Evolutionary conservation across 2,329 filamentous ascomycete genomes (phyloP), one percentile per base, ranked within the genome.

Genomic region (Fusarium coffeatum): DNA sequence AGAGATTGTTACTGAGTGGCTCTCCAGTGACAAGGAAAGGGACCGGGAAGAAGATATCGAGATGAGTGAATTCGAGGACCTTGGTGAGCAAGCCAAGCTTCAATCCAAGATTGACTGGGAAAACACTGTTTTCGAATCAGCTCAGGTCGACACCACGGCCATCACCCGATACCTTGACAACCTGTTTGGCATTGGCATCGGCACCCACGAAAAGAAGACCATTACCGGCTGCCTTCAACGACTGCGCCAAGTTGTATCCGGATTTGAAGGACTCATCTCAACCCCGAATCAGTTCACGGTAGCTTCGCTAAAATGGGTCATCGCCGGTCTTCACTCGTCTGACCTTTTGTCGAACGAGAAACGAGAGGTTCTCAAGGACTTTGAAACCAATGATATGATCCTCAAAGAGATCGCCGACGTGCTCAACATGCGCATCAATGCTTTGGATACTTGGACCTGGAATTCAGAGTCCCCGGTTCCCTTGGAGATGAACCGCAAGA

Each of bases 351-450:
- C 81, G 1, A 72, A 83, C 27, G 81, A 82, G 58, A 81, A 82
- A 45, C 73, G 80, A 4, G 79, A 79, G 60, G 79, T 81, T 0
- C 74, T 87, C 18, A 78, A 75, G 8, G 83, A 85, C 46, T 83
- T 87, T 55, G 72, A 79, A 23, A 73, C 75, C 11, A 84, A 83
- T 53, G 59, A 72, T 1, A 76, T 80, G 27, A 82, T 86, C 11
- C 68, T 86, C 13, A 76, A 75, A 3, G 85, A 87, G 73, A 81
- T 87, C 16, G 81, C 83, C 1, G 85, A 87, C 58, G 84, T 87
- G 3, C 78, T 87, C 51, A 86, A 87, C 65, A 85, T 87, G 80
- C 80, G 84, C 16, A 77, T 86, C 8, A 75, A 80, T 5, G 78
- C 80, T 1, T 72, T 87, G 2, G 76, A 80, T 5, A 77, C 76